phyloP scores from a whole-genome alignment of 129 eudicot genomes.

The Scalesia atractyloides region DNA sequence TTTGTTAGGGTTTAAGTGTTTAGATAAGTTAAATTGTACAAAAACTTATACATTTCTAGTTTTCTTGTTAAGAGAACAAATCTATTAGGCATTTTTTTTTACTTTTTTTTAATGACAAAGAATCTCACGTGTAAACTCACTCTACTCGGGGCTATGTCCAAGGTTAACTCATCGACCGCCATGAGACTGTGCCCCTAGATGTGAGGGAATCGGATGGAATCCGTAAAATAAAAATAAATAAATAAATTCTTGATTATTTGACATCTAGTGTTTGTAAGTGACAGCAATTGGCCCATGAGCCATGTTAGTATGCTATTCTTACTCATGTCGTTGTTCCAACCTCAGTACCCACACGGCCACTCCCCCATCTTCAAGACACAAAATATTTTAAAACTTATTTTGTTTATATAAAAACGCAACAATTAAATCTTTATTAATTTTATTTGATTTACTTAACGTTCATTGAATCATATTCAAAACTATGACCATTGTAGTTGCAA shows the following conservation, averaged over 20 bases:
- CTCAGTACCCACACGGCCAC: neutral
- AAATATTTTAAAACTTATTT: neutral
- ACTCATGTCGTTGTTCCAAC: neutral
- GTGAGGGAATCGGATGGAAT: too few relatives aligned
- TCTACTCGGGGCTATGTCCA: too few relatives aligned
- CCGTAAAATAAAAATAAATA: too few relatives aligned
- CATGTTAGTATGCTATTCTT: neutral
- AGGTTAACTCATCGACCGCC: too few relatives aligned
- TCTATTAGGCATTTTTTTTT: too few relatives aligned
- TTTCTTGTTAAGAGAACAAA: too few relatives aligned
- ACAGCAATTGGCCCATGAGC: slow-evolving; percentile 12
- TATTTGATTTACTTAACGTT: neutral
- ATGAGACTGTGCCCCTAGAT: too few relatives aligned
- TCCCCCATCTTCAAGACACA: slow-evolving; percentile 10
- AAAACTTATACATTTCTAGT: too few relatives aligned
- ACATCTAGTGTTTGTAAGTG: slow-evolving; percentile 1
- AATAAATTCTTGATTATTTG: neutral
- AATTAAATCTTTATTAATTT: neutral
- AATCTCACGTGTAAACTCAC: too few relatives aligned
- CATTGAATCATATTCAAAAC: neutral
- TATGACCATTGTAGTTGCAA: neutral
- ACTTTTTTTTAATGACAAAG: too few relatives aligned
- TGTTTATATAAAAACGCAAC: neutral
- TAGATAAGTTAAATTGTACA: too few relatives aligned
- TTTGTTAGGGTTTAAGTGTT: too few relatives aligned